Conservation (phyloP, 257 asterid genomes). For the Scutellaria barbata region DNA sequence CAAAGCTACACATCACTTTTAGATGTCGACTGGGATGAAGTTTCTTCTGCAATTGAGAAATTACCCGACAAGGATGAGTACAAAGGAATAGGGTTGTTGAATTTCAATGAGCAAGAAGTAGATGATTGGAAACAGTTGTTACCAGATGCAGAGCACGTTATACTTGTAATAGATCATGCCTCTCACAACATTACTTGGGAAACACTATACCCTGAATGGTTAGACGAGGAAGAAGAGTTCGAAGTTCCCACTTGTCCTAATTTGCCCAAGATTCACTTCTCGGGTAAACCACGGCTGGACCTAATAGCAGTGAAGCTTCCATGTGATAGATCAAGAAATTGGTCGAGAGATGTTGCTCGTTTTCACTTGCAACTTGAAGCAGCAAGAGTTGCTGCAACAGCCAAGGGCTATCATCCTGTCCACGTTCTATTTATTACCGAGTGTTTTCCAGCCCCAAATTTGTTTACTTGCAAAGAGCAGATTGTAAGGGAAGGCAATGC, state of each 20-base stretch:
- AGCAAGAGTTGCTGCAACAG: conserved; percentile 76
- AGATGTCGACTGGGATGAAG: conserved; percentile 76
- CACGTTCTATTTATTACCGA: conserved; percentile 73
- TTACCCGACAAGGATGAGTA: conserved; percentile 59
- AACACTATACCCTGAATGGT: conserved; percentile 89
- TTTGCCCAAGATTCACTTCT: conserved; percentile 57
- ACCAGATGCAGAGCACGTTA: conserved; percentile 76
- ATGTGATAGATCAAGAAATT: conserved; percentile 65
- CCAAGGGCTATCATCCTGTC: conserved; percentile 71
- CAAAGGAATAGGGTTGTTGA: conserved; percentile 73
- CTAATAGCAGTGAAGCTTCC: conserved; percentile 88
- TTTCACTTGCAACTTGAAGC: conserved; percentile 87
- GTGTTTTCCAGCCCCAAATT: conserved; percentile 84
- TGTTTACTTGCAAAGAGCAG: conserved; percentile 85
- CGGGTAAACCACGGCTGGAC: conserved; percentile 80
- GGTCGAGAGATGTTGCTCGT: conserved; percentile 89
- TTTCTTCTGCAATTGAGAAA: conserved; percentile 56
- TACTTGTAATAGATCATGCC: conserved; percentile 57
- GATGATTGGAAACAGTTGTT: conserved; percentile 60
- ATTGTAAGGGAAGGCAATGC: conserved; percentile 64
- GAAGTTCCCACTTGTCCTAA: conserved; percentile 84
- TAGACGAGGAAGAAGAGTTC: conserved; percentile 92
- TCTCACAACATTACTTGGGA: conserved; percentile 78
- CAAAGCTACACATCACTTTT: conserved; percentile 55
- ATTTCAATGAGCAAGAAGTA: conserved; percentile 71